Evolutionary conservation across 2,329 filamentous ascomycete genomes (phyloP), one percentile per base, ranked within the genome.

Genomic region (Curvularia eragrostidis): DNA sequence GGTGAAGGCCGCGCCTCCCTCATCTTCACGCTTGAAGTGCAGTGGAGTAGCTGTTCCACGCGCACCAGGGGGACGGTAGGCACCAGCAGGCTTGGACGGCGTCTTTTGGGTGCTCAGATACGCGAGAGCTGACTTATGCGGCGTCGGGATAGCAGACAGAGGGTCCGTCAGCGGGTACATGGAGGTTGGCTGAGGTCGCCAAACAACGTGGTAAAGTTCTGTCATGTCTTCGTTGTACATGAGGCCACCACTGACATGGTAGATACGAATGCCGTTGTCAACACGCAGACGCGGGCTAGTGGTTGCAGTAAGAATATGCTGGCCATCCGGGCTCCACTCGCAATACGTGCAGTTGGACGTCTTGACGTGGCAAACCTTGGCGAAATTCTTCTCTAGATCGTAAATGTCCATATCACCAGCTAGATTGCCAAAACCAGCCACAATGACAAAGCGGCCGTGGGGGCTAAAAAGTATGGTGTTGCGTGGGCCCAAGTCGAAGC

Each of bases 361-460:
- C 80, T 98, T 92, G 67, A 99, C 95, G 46, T 93, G 97, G 79
- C 88, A 89, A 57, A 99, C 84, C 83, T 98, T 98, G 73, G 85
- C 84, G 80, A 93, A 96, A 78, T 97, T 91, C 82, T 94, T 97
- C 76, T 95, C 89, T 65, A 98, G 83, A 78, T 99, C 95, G 79
- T 97, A 98, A 49, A 99, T 89, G 75, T 99, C 95, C 83, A 98
- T 97, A 80, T 97, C 93, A 48, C 95, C 95, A 66, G 94, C 93
- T 79, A 99, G 82, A 80, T 99, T 99, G 70, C 95, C 95, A 79
- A 99, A 99, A 46, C 95, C 95, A 63, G 94, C 95, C 53, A 99
- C 91, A 64, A 98, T 83, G 51, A 96, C 91, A 71, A 97, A 98
- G 19, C 93, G 90, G 52, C 93, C 94, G 62, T 91, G 93, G 15